phyloP scores from a whole-genome alignment of 345 rosid genomes.

The Brassica rapa region DNA sequence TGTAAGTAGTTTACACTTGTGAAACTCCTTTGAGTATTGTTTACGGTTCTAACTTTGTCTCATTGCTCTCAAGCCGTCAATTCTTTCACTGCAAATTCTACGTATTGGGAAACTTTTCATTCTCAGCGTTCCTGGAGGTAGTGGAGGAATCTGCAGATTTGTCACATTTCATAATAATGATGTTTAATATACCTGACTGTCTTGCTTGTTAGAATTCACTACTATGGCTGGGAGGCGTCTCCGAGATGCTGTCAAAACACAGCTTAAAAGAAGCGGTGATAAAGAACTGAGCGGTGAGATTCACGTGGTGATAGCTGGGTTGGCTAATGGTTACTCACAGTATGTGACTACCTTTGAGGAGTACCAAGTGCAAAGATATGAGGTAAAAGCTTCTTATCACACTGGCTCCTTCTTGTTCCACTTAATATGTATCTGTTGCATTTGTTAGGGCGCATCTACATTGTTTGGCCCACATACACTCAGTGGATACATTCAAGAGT shows the following conservation, averaged over 20 bases:
- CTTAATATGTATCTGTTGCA: constrained; percentile 17
- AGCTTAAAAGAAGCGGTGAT: constrained; percentile 56
- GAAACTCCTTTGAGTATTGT: constrained; percentile 2
- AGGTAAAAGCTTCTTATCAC: constrained; percentile 50
- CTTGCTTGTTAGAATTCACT: constrained; percentile 69
- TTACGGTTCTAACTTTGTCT: constrained; percentile 16
- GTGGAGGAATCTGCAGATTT: constrained; percentile 17
- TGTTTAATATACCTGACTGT: neutral
- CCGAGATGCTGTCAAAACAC: constrained; percentile 79
- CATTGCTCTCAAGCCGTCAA: constrained; percentile 68
- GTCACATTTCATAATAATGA: neutral
- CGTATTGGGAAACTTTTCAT: constrained; percentile 90
- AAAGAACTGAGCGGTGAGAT: constrained; percentile 48
- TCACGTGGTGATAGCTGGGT: constrained; percentile 90
- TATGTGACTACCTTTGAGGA: constrained; percentile 94
- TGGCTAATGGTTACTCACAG: constrained; percentile 91
- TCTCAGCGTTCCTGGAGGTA: constrained; percentile 98
- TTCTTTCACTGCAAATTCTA: constrained; percentile 92
- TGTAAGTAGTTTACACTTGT: constrained; percentile 50
- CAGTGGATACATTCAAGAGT: constrained; percentile 88
- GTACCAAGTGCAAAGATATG: constrained; percentile 92
- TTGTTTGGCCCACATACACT: constrained; percentile 90
- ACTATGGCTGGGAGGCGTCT: constrained; percentile 99
- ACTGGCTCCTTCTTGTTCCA: neutral
- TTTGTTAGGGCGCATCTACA: constrained; percentile 88